Percentiles rank a stretch among this genome's conserved stretches.
Evolutionary conservation across 2,329 filamentous ascomycete species (phyloP).

Genomic region (Verticillium alfalfae): DNA sequence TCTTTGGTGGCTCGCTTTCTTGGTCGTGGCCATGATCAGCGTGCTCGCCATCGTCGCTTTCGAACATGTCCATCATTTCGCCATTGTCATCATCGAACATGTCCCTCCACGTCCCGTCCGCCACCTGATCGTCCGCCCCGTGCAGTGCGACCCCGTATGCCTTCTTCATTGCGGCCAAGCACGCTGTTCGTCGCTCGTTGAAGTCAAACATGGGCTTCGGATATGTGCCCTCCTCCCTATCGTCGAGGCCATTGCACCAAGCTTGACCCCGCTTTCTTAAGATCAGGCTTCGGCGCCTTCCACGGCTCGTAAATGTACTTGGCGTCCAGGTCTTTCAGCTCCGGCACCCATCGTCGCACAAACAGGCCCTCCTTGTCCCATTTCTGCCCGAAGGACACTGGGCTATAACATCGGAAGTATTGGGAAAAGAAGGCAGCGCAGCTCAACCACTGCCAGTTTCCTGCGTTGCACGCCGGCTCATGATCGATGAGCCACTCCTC

Average conservation of each 20-base stretch:
- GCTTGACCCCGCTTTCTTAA: slow-evolving; percentile 60
- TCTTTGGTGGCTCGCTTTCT: slow-evolving; percentile 7
- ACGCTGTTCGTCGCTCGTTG: slow-evolving; percentile 51
- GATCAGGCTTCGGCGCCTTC: slow-evolving; percentile 64
- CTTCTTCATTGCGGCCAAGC: slow-evolving; percentile 63
- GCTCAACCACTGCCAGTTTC: slow-evolving; percentile 75
- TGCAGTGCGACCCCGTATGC: slow-evolving; percentile 62
- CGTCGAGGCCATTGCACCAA: slow-evolving; percentile 45
- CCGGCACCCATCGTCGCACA: slow-evolving; percentile 61
- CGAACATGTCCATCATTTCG: slow-evolving; percentile 32
- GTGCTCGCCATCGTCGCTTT: slow-evolving; percentile 24
- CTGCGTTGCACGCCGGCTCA: slow-evolving; percentile 66
- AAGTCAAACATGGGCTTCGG: slow-evolving; percentile 79
- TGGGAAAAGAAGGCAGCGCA: slow-evolving; percentile 72
- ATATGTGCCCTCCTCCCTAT: slow-evolving; percentile 46
- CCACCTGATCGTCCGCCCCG: slow-evolving; percentile 56
- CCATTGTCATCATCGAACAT: slow-evolving; percentile 34
- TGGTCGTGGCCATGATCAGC: slow-evolving; percentile 25
- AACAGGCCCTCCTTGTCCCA: slow-evolving; percentile 67
- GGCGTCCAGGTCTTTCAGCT: slow-evolving; percentile 53
- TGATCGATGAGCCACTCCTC: slow-evolving; percentile 73
- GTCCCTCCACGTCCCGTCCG: slow-evolving; percentile 52
- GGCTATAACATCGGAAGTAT: slow-evolving; percentile 66
- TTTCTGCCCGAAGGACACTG: slow-evolving; percentile 67
- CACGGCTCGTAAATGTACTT: slow-evolving; percentile 79